A percentile compares a stretch with the other conserved stretches of the same genome.
Conservation (phyloP, 495 filamentous ascomycete species). For the Oidiodendron maius region DNA sequence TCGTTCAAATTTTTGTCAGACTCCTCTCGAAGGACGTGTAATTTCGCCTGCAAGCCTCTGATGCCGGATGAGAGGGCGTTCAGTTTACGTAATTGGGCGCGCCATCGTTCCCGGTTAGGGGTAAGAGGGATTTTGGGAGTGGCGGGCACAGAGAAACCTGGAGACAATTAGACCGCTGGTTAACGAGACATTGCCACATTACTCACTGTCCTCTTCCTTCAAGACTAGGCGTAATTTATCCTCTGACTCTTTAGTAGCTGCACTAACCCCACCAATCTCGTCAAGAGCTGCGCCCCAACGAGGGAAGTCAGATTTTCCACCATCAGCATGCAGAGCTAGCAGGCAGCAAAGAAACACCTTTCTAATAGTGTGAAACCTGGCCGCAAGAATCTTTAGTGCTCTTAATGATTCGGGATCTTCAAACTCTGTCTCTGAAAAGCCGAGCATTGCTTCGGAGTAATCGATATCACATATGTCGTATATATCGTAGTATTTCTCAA, state of each 20-base stretch:
- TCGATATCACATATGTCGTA: constrained; percentile 84
- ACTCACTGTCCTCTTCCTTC: constrained; percentile 79
- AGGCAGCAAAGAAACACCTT: constrained; percentile 82
- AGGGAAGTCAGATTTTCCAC: constrained; percentile 69
- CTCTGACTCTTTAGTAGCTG: constrained; percentile 47
- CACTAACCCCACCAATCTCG: constrained; percentile 59
- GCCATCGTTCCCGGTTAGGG: constrained; percentile 71
- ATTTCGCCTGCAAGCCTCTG: constrained; percentile 86
- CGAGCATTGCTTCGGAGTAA: constrained; percentile 57
- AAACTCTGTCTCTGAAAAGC: constrained; percentile 52
- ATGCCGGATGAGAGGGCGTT: constrained; percentile 86
- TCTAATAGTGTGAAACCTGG: constrained; percentile 71
- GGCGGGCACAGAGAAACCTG: constrained; percentile 32
- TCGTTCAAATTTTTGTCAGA: constrained; percentile 70
- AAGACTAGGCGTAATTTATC: constrained; percentile 58
- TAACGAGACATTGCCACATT: background rate
- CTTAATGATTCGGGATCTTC: constrained; percentile 77
- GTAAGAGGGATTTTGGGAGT: constrained; percentile 66
- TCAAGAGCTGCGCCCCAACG: constrained; percentile 77
- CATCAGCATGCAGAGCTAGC: constrained; percentile 81
- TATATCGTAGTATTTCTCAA: constrained; percentile 87
- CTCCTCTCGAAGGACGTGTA: constrained; percentile 88
- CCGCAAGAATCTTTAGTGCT: constrained; percentile 69
- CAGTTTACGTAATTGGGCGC: constrained; percentile 78
- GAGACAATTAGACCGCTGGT: background rate